Evolutionary conservation across 768 basidiomycete genomes (phyloP).

Genomic region (Clitopilus hobsonii): DNA sequence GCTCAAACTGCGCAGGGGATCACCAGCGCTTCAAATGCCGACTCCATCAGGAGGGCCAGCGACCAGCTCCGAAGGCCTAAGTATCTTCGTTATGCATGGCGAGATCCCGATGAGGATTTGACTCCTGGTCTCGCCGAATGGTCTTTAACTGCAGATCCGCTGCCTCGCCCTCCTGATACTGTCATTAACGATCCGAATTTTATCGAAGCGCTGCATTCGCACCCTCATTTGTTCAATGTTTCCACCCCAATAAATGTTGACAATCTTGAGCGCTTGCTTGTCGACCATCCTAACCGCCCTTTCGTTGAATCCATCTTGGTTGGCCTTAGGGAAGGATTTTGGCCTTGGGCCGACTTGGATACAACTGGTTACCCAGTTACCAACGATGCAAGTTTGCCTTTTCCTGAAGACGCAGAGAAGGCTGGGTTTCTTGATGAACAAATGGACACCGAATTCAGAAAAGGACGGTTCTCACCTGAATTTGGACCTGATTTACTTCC

Average conservation of each 20-base stretch:
- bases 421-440: neutral
- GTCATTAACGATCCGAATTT: slow-evolving; percentile 5
- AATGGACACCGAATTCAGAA: neutral
- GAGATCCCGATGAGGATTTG: neutral
- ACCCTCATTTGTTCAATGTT: slow-evolving; percentile 13
- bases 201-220: neutral
- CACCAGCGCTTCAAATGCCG: neutral
- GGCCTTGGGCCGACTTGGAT: slow-evolving; percentile 19
- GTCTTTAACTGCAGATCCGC: slow-evolving; percentile 6
- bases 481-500: neutral
- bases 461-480: neutral
- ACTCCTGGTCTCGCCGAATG: neutral
- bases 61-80: neutral
- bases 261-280: slow-evolving; percentile 9
- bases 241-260: slow-evolving; percentile 16
- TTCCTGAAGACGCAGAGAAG: neutral
- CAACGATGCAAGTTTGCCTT: neutral
- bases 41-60: neutral
- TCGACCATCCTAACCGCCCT: slow-evolving; percentile 14
- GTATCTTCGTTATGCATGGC: neutral
- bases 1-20: neutral
- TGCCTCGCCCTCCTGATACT: slow-evolving; percentile 10
- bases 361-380: neutral
- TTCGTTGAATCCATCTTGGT: slow-evolving; percentile 15
- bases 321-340: slow-evolving; percentile 19